Conservation (phyloP, 345 rosid genomes). For the Murraya paniculata region DNA sequence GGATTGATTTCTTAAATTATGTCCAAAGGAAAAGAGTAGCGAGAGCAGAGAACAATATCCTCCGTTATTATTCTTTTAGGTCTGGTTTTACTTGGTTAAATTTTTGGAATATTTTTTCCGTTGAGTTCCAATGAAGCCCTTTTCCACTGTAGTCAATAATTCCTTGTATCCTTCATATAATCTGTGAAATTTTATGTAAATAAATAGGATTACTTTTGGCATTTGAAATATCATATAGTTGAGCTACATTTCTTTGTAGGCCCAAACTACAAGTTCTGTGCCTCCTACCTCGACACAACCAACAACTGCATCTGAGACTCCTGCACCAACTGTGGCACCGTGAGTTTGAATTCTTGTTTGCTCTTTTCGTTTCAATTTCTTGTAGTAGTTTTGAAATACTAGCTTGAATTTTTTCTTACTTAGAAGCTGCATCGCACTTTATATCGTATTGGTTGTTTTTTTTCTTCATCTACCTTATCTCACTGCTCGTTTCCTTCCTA, state of each 20-base stretch:
- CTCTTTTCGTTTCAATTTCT: not conserved
- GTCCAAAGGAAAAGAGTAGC: not conserved
- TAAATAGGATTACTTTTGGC: not conserved
- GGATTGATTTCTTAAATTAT: not conserved
- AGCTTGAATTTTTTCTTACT: not conserved
- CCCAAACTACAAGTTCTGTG: conserved; percentile 40
- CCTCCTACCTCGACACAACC: conserved; percentile 36
- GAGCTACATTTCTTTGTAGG: conserved; percentile 33
- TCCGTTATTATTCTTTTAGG: not conserved
- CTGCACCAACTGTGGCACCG: conserved; percentile 38
- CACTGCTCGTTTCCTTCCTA: not conserved
- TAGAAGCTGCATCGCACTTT: not conserved
- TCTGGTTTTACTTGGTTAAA: not conserved
- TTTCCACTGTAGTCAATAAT: not conserved
- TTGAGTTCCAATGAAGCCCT: not conserved
- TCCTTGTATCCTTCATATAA: not conserved
- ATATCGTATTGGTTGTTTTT: not conserved
- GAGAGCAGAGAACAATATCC: not conserved
- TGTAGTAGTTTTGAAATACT: not conserved
- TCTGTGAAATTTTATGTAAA: not conserved
- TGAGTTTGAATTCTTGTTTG: conserved; percentile 25
- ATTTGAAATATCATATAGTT: conserved; percentile 8
- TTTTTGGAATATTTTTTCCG: not conserved
- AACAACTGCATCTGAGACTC: conserved; percentile 41
- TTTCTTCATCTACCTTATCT: not conserved